A percentile compares a stretch with the other conserved stretches of the same genome.
Conservation (phyloP, 805 yeast genomes). For the Teunomyces kruisii region DNA sequence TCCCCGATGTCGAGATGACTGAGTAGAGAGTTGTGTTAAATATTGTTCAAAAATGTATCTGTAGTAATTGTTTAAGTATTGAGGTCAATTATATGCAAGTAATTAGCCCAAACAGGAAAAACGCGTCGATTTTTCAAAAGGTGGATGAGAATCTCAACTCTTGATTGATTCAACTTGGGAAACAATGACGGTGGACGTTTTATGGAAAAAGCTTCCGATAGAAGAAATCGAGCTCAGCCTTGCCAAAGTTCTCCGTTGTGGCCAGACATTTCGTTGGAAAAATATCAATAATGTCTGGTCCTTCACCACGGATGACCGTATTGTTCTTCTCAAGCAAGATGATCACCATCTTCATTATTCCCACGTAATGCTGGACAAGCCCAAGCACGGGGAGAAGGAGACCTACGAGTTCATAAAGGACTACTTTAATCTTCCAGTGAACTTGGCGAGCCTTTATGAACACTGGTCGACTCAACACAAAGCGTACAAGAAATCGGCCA, state of each 20-base stretch:
- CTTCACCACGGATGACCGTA: constrained; percentile 56
- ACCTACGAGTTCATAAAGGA: constrained; percentile 45
- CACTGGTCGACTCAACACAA: constrained; percentile 62
- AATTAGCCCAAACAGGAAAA: constrained; percentile 1
- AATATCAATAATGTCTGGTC: constrained; percentile 63
- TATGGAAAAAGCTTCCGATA: constrained; percentile 12
- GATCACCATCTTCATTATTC: constrained; percentile 49
- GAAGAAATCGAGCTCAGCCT: constrained; percentile 50
- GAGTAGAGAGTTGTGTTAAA: not conserved
- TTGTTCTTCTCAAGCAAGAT: constrained; percentile 67
- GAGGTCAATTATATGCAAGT: not conserved
- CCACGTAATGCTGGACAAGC: constrained; percentile 31
- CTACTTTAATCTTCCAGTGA: constrained; percentile 68
- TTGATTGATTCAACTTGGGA: too few relatives aligned
- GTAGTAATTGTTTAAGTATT: not conserved
- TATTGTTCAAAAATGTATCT: not conserved
- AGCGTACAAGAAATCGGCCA: not conserved
- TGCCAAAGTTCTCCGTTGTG: constrained; percentile 70
- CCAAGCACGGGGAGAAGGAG: not conserved
- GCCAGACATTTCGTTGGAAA: constrained; percentile 85
- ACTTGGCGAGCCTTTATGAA: constrained; percentile 51
- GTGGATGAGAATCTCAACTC: not conserved
- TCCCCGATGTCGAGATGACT: not conserved
- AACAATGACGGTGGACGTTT: not conserved
- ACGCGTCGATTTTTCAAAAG: not conserved